Percentiles rank a stretch among this genome's conserved stretches.
These are phyloP conservation scores for Nepenthes alata DNA, from an alignment of 179 eudicot species.

Conservation along the genomic window DNA sequence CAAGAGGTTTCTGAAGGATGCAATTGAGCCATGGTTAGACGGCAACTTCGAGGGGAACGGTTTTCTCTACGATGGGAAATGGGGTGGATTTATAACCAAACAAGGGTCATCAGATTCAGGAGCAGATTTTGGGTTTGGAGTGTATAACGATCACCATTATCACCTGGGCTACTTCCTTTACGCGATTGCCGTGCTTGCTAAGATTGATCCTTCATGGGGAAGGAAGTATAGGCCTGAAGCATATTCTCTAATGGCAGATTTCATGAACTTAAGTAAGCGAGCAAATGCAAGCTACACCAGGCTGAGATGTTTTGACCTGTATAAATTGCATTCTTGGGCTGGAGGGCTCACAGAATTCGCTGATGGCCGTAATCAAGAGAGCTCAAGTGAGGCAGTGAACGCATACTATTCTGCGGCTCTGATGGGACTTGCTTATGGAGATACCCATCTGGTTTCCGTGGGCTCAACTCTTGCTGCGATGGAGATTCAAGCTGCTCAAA, in stretches of 20 bases:
- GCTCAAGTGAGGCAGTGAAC: slow-evolving; percentile 86
- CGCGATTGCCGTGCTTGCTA: slow-evolving; percentile 74
- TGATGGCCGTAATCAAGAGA: slow-evolving; percentile 82
- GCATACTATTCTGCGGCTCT: slow-evolving; percentile 79
- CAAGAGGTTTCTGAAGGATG: slow-evolving; percentile 42
- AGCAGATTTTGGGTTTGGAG: slow-evolving; percentile 89
- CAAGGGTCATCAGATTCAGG: slow-evolving; percentile 53
- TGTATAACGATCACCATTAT: slow-evolving; percentile 74
- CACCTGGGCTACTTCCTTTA: slow-evolving; percentile 73
- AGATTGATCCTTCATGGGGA: slow-evolving; percentile 83
- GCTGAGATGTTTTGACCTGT: slow-evolving; percentile 69
- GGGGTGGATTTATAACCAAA: slow-evolving; percentile 80
- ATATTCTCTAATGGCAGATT: slow-evolving; percentile 70
- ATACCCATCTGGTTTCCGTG: slow-evolving; percentile 47
- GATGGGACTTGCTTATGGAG: slow-evolving; percentile 83
- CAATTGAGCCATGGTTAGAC: slow-evolving; percentile 77
- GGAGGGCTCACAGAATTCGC: slow-evolving; percentile 69
- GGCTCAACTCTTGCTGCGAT: slow-evolving; percentile 56
- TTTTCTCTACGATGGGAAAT: slow-evolving; percentile 56
- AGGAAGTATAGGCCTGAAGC: slow-evolving; percentile 64
- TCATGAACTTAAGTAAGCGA: slow-evolving; percentile 51
- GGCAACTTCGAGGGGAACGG: slow-evolving; percentile 65
- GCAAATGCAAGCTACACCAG: slow-evolving; percentile 37
- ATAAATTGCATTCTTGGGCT: slow-evolving; percentile 90
- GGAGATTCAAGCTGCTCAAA: slow-evolving; percentile 70